phyloP scores from a whole-genome alignment of 2,329 filamentous ascomycete species.

The Diplodia sapinea region DNA sequence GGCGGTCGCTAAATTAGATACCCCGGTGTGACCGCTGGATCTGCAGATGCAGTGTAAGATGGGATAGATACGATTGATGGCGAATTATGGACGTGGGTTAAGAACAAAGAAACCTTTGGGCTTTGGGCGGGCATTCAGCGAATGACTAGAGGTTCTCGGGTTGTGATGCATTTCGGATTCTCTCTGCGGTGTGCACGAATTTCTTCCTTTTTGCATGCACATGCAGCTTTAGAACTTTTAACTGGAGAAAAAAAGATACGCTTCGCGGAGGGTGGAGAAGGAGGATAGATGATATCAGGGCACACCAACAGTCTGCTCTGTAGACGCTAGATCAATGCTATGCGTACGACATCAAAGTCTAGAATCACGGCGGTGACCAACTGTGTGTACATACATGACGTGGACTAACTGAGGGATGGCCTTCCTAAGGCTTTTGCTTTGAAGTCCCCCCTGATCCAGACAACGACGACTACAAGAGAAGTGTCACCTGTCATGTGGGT shows the following conservation, averaged over 20 bases:
- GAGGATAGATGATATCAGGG: conserved; percentile 17
- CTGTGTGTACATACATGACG: no score
- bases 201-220: conserved; percentile 27
- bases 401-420: not conserved
- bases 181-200: conserved; percentile 24
- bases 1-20: conserved; percentile 27
- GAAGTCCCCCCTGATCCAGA: not conserved
- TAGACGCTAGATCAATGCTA: conserved; percentile 28
- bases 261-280: conserved; percentile 10
- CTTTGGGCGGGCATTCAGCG: conserved; percentile 24
- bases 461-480: not conserved
- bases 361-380: not conserved
- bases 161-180: conserved; percentile 29
- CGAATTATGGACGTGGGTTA: conserved; percentile 24
- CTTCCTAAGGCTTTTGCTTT: not conserved
- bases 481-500: not conserved
- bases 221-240: conserved; percentile 28
- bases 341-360: conserved; percentile 11
- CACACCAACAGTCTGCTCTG: conserved; percentile 15
- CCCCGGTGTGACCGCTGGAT: conserved; percentile 22
- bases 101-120: conserved; percentile 27
- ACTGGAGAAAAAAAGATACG: conserved; percentile 26
- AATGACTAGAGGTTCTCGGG: conserved; percentile 25
- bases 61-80: conserved; percentile 16
- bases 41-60: conserved; percentile 15